A percentile compares a stretch with the other conserved stretches of the same genome.
phyloP scores from a whole-genome alignment of 148 eudicot genomes.

The Salicornia ramosissima region DNA sequence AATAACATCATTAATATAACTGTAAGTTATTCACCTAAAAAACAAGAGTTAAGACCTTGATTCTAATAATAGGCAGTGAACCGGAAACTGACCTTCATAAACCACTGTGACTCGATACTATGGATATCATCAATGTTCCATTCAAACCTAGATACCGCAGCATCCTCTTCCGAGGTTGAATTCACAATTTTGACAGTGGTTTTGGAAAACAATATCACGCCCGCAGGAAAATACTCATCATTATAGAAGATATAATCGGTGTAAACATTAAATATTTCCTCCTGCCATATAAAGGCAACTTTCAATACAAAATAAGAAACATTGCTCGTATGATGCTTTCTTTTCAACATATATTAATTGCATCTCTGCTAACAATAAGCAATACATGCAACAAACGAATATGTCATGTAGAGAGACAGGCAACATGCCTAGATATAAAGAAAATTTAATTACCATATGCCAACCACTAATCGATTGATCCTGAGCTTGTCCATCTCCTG shows the following conservation, averaged over 20 bases:
- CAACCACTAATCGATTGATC: constrained; percentile 29
- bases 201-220: constrained; percentile 40
- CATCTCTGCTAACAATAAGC: not conserved
- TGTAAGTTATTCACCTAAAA: not conserved
- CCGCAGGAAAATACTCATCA: constrained; percentile 43
- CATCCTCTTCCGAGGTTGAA: constrained; percentile 31
- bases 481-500: constrained; percentile 23
- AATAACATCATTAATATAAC: constrained; percentile 14
- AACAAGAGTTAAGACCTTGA: constrained; percentile 1
- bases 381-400: not conserved
- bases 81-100: constrained; percentile 38
- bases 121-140: constrained; percentile 55
- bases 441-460: constrained; percentile 40
- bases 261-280: constrained; percentile 26
- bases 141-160: constrained; percentile 24
- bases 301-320: not conserved
- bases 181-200: constrained; percentile 34
- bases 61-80: constrained; percentile 9
- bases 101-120: constrained; percentile 43
- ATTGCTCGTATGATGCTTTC: not conserved
- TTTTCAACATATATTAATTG: not conserved
- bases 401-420: not conserved
- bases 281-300: constrained; percentile 34
- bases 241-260: constrained; percentile 49
- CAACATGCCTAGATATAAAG: not conserved